These are phyloP conservation scores for Haplosporangium sp. DNA, from an alignment of 371 early-diverging fungal species.

Conservation along the genomic window DNA sequence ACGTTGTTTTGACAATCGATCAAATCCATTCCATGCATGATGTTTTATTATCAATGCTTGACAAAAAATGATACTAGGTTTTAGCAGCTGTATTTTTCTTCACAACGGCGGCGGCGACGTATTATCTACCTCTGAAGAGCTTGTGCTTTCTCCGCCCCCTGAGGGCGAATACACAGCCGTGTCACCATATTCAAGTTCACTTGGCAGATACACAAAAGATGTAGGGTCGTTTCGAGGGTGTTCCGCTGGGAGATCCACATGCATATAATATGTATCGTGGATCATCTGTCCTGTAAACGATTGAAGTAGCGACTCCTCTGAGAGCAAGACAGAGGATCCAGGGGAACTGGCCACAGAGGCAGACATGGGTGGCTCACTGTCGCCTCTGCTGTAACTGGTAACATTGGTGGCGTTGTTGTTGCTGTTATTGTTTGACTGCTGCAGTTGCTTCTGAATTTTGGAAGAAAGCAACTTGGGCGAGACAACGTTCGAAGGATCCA, in stretches of 20 bases:
- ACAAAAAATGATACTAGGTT: no score
- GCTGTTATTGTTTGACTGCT: background rate
- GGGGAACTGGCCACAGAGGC: constrained; percentile 8
- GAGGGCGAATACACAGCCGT: constrained; percentile 27
- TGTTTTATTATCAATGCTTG: no score
- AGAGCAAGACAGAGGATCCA: constrained; percentile 25
- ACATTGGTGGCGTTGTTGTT: no score
- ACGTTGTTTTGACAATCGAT: no score
- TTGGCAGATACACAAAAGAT: constrained; percentile 34
- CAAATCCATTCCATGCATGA: no score
- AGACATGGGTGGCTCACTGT: background rate
- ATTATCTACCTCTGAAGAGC: constrained; percentile 19
- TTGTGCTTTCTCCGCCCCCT: constrained; percentile 2
- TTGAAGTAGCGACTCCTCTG: constrained; percentile 31
- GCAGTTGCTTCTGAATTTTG: constrained; percentile 10
- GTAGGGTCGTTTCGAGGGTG: constrained; percentile 39
- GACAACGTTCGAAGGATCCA: constrained; percentile 1
- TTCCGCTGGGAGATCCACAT: constrained; percentile 28
- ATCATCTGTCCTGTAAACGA: constrained; percentile 27
- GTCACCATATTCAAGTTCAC: constrained; percentile 45
- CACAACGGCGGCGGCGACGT: constrained; percentile 22
- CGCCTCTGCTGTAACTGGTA: background rate
- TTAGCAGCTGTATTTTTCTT: background rate
- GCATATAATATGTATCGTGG: constrained; percentile 26
- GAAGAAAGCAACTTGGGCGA: constrained; percentile 9